Evolutionary conservation across 495 filamentous ascomycete species (phyloP).

Genomic region (Penicillium roqueforti): DNA sequence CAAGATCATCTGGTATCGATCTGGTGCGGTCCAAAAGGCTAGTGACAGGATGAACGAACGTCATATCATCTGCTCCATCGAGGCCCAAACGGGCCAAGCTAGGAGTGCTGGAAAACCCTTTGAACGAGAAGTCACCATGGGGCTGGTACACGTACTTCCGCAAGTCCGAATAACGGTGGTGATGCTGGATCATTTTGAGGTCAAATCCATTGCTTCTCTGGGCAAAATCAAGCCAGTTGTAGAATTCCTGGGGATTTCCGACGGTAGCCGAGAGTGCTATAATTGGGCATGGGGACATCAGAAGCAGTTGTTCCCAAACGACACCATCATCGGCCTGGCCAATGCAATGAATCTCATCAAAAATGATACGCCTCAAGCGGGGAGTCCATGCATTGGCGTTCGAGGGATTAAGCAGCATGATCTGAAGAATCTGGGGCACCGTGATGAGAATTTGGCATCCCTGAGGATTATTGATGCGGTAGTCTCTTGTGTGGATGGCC

Average conservation of each 20-base stretch:
- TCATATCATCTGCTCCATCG: conserved; percentile 47
- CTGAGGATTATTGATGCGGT: conserved; percentile 63
- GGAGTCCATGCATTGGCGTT: conserved; percentile 66
- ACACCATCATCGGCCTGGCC: conserved; percentile 73
- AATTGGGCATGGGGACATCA: conserved; percentile 71
- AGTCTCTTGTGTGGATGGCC: conserved; percentile 74
- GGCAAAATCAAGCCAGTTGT: conserved; percentile 57
- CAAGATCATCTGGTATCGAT: conserved; percentile 60
- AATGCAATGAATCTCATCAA: conserved; percentile 81
- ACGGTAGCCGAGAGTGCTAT: conserved; percentile 78
- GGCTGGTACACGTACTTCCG: conserved; percentile 63
- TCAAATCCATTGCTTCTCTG: conserved; percentile 55
- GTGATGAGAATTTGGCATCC: conserved; percentile 74
- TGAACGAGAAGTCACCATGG: conserved; percentile 50
- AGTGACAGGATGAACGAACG: conserved; percentile 65
- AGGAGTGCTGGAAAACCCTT: conserved; percentile 44
- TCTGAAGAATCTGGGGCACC: conserved; percentile 73
- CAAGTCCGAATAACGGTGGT: conserved; percentile 66
- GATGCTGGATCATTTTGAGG: conserved; percentile 61
- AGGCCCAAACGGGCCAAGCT: conserved; percentile 45
- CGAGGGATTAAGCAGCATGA: conserved; percentile 65
- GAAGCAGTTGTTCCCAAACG: conserved; percentile 75
- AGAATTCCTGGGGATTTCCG: conserved; percentile 69
- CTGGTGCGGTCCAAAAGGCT: conserved; percentile 55
- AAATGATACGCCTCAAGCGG: conserved; percentile 68